Evolutionary conservation across 257 asterid species (phyloP).

Genomic region (Solanum chmielewskii): DNA sequence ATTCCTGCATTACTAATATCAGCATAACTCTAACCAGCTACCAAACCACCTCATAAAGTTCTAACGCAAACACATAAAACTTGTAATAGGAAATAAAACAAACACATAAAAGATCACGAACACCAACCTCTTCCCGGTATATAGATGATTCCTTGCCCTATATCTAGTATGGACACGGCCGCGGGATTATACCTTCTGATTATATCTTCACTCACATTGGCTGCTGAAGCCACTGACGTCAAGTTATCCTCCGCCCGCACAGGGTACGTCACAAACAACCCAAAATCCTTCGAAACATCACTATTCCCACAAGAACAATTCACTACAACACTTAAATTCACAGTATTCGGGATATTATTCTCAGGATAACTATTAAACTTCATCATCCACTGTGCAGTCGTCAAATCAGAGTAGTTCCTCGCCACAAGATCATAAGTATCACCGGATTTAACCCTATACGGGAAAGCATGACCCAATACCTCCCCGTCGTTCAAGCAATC

Average conservation of each 20-base stretch:
- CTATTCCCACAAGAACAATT: conserved; percentile 78
- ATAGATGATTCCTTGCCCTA: conserved; percentile 43
- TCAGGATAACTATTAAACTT: conserved; percentile 27
- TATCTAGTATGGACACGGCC: conserved; percentile 18
- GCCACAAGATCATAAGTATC: conserved; percentile 31
- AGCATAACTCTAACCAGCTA: neutral
- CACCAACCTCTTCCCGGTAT: conserved; percentile 70
- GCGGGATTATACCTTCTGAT: conserved; percentile 48
- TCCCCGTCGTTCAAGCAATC: conserved; percentile 34
- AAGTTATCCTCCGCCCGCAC: conserved; percentile 39
- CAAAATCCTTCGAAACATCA: conserved; percentile 34
- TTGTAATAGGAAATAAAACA: neutral
- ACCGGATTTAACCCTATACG: conserved; percentile 12
- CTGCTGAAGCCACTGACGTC: conserved; percentile 32
- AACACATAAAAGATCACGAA: neutral
- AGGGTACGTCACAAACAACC: conserved; percentile 77
- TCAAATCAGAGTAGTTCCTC: conserved; percentile 44
- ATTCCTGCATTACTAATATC: neutral
- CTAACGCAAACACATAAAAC: neutral
- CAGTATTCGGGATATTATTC: conserved; percentile 35
- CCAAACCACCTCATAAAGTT: neutral
- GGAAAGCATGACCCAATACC: conserved; percentile 45
- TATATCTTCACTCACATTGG: conserved; percentile 36
- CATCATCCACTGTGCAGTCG: conserved; percentile 28
- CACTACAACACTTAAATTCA: conserved; percentile 43